Evolutionary conservation across 169 alveolate species (phyloP).

Genomic region (Eimeria acervulina): DNA sequence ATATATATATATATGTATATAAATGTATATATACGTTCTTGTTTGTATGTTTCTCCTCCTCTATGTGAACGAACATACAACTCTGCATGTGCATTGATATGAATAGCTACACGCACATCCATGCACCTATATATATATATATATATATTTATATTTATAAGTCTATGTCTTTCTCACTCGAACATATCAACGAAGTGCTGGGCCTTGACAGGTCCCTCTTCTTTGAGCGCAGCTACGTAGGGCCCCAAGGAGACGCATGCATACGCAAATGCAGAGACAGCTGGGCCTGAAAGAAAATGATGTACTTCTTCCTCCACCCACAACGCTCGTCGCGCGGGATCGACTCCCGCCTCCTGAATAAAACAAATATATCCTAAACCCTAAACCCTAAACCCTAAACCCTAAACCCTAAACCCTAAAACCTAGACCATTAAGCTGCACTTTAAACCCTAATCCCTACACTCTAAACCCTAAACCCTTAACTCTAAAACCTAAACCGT

Average conservation of each 20-base stretch:
- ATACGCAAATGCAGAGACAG: conserved; percentile 65
- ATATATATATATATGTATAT: background rate
- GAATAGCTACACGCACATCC: too few relatives aligned
- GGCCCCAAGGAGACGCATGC: conserved; percentile 69
- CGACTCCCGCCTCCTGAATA: conserved; percentile 76
- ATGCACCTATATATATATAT: background rate
- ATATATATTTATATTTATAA: background rate
- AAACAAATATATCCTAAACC: too few relatives aligned
- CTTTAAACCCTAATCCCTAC: too few relatives aligned
- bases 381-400: too few relatives aligned
- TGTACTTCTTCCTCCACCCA: conserved; percentile 77
- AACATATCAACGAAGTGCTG: conserved; percentile 35
- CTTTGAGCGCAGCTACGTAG: conserved; percentile 1
- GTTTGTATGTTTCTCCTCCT: background rate
- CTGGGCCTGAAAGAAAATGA: conserved; percentile 61
- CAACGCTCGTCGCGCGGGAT: conserved; percentile 14
- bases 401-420: too few relatives aligned
- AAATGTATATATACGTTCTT: background rate
- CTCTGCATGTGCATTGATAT: too few relatives aligned
- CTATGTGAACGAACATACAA: too few relatives aligned
- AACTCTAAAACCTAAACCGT: too few relatives aligned
- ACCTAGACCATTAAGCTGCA: too few relatives aligned
- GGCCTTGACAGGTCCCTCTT: conserved; percentile 18
- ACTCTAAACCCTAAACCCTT: too few relatives aligned
- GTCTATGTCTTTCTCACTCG: conserved; percentile 44